Percentiles rank a stretch among this genome's conserved stretches.
Conservation (phyloP, 305 asterid genomes). For the Coffea humblotiana region DNA sequence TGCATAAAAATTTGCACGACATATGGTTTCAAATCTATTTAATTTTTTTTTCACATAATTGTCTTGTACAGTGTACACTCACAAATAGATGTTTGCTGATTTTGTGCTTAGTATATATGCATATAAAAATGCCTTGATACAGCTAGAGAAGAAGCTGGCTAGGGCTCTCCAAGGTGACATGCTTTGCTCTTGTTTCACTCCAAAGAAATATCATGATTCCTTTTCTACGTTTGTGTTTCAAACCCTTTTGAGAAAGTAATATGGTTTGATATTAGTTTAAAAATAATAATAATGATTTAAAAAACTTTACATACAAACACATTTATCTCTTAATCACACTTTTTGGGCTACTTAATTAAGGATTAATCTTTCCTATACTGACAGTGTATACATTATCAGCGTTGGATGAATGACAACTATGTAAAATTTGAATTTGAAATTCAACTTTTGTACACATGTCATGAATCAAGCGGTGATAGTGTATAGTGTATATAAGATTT, state of each 20-base stretch:
- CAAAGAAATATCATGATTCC: conserved; percentile 30
- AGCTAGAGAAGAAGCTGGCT: not conserved
- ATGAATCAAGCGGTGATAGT: too few species aligned
- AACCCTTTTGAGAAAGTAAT: not conserved
- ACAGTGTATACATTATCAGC: too few species aligned
- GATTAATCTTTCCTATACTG: too few species aligned
- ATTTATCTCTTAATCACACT: not conserved
- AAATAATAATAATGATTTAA: not conserved
- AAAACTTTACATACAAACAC: not conserved
- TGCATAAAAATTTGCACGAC: not conserved
- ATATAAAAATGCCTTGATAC: too few species aligned
- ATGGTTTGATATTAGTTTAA: not conserved
- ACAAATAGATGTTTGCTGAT: not conserved
- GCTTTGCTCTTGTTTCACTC: conserved; percentile 47
- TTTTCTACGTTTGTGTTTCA: conserved; percentile 3
- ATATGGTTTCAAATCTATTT: not conserved
- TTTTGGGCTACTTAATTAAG: not conserved
- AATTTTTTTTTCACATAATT: too few species aligned
- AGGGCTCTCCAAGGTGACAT: conserved; percentile 28
- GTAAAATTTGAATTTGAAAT: too few species aligned
- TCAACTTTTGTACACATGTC: too few species aligned
- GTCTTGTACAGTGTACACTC: not conserved
- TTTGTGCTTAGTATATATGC: not conserved
- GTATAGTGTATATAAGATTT: too few species aligned
- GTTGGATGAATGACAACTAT: too few species aligned